Conservation (phyloP, 179 eudicot species). For the Beta corolliflora region DNA sequence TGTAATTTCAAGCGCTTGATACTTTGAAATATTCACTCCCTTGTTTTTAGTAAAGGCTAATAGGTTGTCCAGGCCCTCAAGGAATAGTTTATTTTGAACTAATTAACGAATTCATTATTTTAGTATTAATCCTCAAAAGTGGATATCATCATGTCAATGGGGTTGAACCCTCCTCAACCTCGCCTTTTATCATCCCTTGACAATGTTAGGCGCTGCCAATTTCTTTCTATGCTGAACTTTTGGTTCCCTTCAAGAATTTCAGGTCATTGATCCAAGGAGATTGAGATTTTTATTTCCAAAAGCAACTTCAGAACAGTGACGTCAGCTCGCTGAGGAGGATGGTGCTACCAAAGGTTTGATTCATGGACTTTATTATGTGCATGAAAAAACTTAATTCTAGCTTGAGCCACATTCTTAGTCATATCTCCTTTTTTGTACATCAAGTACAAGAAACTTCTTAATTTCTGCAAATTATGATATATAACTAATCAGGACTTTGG, state of each 20-base stretch:
- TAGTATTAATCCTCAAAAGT: not conserved
- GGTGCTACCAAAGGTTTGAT: constrained; percentile 84
- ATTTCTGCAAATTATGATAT: not conserved
- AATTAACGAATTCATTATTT: not conserved
- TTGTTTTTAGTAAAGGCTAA: not conserved
- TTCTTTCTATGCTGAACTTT: not conserved
- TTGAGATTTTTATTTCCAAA: constrained; percentile 70
- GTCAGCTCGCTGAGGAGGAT: constrained; percentile 73
- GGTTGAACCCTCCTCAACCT: not conserved
- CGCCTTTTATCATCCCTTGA: not conserved
- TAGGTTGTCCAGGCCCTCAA: not conserved
- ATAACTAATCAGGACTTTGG: not conserved
- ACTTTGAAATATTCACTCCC: not conserved
- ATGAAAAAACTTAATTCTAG: not conserved
- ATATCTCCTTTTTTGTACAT: no score
- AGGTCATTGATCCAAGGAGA: constrained; percentile 59
- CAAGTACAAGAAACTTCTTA: no score
- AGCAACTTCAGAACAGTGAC: constrained; percentile 86
- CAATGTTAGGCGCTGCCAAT: not conserved
- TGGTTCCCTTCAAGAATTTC: constrained; percentile 17
- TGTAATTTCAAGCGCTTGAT: not conserved
- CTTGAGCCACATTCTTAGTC: not conserved
- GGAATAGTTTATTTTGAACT: not conserved
- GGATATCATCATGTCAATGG: not conserved
- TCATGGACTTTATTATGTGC: not conserved